Conservation (phyloP, 805 yeast genomes). For the Saccharomycopsis vini region DNA sequence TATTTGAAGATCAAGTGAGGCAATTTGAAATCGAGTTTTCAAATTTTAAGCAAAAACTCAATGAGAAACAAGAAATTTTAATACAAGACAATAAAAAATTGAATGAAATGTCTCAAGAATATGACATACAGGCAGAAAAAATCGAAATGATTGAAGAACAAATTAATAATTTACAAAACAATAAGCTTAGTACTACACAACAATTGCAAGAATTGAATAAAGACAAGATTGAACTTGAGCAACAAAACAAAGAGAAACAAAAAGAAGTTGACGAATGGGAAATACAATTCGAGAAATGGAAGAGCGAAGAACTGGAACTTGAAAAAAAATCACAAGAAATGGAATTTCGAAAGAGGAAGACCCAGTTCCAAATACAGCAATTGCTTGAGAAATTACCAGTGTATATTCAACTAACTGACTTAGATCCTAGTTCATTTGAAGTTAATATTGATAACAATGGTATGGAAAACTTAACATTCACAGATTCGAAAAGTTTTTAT, state of each 20-base stretch:
- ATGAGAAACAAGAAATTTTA: not conserved
- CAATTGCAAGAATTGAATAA: not conserved
- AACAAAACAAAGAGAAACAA: not conserved
- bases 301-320: not conserved
- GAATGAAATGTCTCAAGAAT: not conserved
- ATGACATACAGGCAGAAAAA: not conserved
- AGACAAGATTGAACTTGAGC: not conserved
- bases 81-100: not conserved
- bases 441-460: not conserved
- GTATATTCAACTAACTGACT: not conserved
- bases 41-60: not conserved
- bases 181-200: not conserved
- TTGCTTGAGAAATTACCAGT: conserved; percentile 9
- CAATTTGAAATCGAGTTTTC: not conserved
- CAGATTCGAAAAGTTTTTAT: not conserved
- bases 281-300: not conserved
- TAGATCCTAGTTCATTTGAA: not conserved
- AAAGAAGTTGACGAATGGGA: conserved; percentile 3
- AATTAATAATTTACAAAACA: not conserved
- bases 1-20: not conserved
- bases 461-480: not conserved
- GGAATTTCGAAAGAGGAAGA: not conserved
- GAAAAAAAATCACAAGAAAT: not conserved
- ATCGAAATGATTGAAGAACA: conserved; percentile 2
- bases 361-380: conserved; percentile 9